Evolutionary conservation across 2,329 filamentous ascomycete species (phyloP), one percentile per base, ranked within the genome.

Genomic region (Xylaria sp.): DNA sequence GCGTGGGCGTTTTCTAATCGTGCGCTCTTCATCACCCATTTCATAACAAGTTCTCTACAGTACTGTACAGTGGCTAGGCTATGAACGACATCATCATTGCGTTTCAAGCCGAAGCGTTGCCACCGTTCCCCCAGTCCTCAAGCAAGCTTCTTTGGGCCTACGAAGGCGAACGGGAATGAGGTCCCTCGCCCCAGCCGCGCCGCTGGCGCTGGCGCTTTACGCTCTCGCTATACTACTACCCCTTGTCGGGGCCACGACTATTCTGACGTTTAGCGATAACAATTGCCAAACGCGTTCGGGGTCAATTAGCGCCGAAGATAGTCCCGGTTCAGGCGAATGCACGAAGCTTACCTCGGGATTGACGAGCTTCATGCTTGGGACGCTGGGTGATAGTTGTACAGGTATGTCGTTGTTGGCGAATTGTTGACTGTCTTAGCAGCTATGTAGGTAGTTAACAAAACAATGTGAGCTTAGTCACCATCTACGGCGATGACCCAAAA

Each of bases 391-490:
- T 1, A 62, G 48, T n/a, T 70, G 68, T 30, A 10, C 52, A 63
- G 62, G 68, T 70, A 68, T 48, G 62, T 63, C 41, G 45, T 39
- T 36, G 34, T 30, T 43, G 25, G 9, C 30, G 20, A n/a, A n/a
- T n/a, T 36, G 1, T 36, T 7, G 20, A 36, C n/a, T 34, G 12
- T 45, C 13, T 25, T 53, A 56, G 28, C n/a, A n/a, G n/a, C n/a
- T n/a, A n/a, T n/a, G n/a, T n/a, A 52, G 41, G 18, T 60, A 32
- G 25, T 41, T 67, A 30, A 67, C 60, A 15, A 46, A 50, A 30
- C 10, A 61, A 67, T 46, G 50, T 18, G 65, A 57, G 13, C 34
- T 61, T 63, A 70, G 68, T 57, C 41, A 70, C 68, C 7, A 63
- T 70, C 20, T 70, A 70, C 36, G 68, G 65, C 46, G 3, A 60